Base-by-base conservation (phyloP, 2,329 filamentous ascomycete species). In the Thielaviopsis musarum region DNA sequence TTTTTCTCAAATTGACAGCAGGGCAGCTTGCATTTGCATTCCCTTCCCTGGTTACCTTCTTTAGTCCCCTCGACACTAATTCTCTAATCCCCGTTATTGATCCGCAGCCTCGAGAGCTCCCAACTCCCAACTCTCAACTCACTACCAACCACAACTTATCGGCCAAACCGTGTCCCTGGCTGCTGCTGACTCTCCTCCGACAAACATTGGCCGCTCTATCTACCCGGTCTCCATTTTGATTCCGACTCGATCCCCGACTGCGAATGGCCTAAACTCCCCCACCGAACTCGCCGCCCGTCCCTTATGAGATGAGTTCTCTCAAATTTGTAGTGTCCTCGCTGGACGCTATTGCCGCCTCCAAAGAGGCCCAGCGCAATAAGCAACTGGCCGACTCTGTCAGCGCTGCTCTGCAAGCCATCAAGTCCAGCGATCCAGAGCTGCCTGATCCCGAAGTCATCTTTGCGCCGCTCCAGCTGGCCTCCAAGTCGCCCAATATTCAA, bases 301-400 rank as follows among this genome's bases (percentile, higher is more conserved):
- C 57, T 52, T 49, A 62, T 62, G 60, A 59, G 51, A 86, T 95
- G 76, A 95, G 86, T 78, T 97, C 93, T 65, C 84, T 95, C 67
- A 91, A 96, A 67, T 98, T 98, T 70, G 89, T 98, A 67, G 84
- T 94, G 68, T 91, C 88, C 68, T 91, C 93, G 48, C 75, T 98
- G 69, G 93, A 96, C 76, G 85, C 84, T 69, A 96, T 98, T 68
- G 88, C 87, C 62, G 81, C 85, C 59, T 95, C 91, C 54, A 95
- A 91, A 73, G 91, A 98, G 74, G 90, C 91, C 57, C 81, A 87
- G 70, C 88, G 84, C 73, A 90, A 84, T 70, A 93, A 90, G 71
- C 84, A 89, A 67, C 79, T 98, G 49, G 83, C 81, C 63, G 90
- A 95, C 62, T 79, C 89, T 45, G 84, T 90, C 59, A 85, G 90